These are phyloP conservation scores for Candida ulmi DNA, from an alignment of 805 yeast genomes.

Conservation along the genomic window DNA sequence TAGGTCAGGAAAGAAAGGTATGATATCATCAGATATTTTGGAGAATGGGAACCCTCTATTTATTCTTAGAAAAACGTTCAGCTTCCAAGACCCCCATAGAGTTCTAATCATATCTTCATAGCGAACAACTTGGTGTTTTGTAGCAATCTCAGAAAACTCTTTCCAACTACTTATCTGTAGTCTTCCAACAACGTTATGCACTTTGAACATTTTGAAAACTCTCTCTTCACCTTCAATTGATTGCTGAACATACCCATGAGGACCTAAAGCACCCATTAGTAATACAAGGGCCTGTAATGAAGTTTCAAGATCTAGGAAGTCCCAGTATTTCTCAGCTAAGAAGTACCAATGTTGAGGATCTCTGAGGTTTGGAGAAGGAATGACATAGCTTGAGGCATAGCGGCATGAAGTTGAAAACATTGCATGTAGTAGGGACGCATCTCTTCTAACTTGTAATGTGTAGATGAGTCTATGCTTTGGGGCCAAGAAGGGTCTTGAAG, in stretches of 20 bases:
- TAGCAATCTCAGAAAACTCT: slow-evolving; percentile 20
- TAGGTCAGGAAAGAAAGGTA: slow-evolving; percentile 26
- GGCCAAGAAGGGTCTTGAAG: slow-evolving; percentile 32
- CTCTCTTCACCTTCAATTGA: slow-evolving; percentile 25
- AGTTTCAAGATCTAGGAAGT: slow-evolving; percentile 21
- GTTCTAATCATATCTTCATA: slow-evolving; percentile 29
- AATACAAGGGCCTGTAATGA: slow-evolving; percentile 26
- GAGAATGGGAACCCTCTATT: slow-evolving; percentile 32
- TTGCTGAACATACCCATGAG: slow-evolving; percentile 23
- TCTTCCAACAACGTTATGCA: slow-evolving; percentile 10
- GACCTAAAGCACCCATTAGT: slow-evolving; percentile 24
- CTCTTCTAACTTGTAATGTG: slow-evolving; percentile 26
- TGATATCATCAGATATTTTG: slow-evolving; percentile 9
- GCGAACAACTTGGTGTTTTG: slow-evolving; percentile 28
- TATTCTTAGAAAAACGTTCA: slow-evolving; percentile 28
- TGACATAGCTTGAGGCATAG: slow-evolving; percentile 25
- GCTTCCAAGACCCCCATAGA: slow-evolving; percentile 35
- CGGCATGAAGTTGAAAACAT: slow-evolving; percentile 31
- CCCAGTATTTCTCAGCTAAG: slow-evolving; percentile 28
- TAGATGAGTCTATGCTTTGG: slow-evolving; percentile 26
- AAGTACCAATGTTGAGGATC: slow-evolving; percentile 34
- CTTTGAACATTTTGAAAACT: slow-evolving; percentile 14
- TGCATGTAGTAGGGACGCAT: slow-evolving; percentile 26
- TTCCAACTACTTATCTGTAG: slow-evolving; percentile 20
- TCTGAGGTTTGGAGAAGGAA: slow-evolving; percentile 21